Percentiles rank a stretch among this genome's conserved stretches.
Conservation (phyloP, 805 yeast species). For the Lachancea kluyveri region DNA sequence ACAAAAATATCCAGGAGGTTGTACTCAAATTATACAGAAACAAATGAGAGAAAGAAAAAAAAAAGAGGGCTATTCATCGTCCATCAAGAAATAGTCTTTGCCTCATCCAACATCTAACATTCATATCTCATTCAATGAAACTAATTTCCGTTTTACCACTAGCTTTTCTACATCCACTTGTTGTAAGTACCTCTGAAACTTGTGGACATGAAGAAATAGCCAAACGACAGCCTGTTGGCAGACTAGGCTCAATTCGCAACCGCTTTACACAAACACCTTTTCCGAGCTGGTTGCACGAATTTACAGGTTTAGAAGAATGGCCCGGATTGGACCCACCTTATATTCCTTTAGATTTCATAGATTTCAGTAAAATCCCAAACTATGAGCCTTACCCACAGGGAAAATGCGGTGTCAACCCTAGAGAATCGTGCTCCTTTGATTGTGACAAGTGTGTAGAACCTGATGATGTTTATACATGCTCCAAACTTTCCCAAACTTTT, state of each 20-base stretch:
- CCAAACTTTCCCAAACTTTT: slow-evolving; percentile 74
- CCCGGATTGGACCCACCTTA: slow-evolving; percentile 87
- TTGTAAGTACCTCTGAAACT: too few relatives aligned
- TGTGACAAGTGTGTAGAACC: slow-evolving; percentile 70
- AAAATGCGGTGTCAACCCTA: slow-evolving; percentile 44
- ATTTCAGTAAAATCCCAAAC: slow-evolving; percentile 46
- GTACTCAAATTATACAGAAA: too few relatives aligned
- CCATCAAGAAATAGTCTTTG: too few relatives aligned
- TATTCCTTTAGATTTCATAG: slow-evolving; percentile 69
- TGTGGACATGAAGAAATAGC: too few relatives aligned
- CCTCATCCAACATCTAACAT: too few relatives aligned
- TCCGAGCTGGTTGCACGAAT: slow-evolving; percentile 72
- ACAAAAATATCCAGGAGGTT: too few relatives aligned
- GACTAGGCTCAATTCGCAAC: slow-evolving; percentile 5
- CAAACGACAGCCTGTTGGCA: slow-evolving; percentile 8
- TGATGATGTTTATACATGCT: slow-evolving; percentile 76
- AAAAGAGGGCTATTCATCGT: too few relatives aligned
- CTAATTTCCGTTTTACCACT: too few relatives aligned
- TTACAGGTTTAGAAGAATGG: slow-evolving; percentile 75
- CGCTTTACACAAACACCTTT: slow-evolving; percentile 41
- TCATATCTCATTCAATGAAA: too few relatives aligned
- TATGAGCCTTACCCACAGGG: slow-evolving; percentile 49
- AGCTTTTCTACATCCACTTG: too few relatives aligned
- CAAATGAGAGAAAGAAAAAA: too few relatives aligned
- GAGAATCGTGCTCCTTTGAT: slow-evolving; percentile 73